Evolutionary conservation across 495 filamentous ascomycete genomes (phyloP).

Genomic region (Friedmanniomyces simplex): DNA sequence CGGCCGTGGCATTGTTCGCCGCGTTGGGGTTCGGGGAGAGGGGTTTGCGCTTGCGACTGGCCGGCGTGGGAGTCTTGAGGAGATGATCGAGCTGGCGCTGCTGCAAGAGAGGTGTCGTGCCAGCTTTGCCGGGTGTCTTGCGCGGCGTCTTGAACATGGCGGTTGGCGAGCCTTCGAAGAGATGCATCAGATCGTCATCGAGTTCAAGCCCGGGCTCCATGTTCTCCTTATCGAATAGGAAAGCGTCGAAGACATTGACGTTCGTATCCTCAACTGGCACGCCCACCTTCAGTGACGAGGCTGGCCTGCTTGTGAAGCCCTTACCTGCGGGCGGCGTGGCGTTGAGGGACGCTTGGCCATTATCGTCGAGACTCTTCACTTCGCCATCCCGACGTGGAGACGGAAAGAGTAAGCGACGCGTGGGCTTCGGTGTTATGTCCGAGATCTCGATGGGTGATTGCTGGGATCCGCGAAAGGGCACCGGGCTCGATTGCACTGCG

Average conservation of each 20-base stretch:
- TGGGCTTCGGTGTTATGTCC: slow-evolving; percentile 47
- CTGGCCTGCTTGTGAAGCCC: neutral
- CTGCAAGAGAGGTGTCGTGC: slow-evolving; percentile 8
- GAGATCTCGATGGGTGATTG: slow-evolving; percentile 55
- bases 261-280: slow-evolving; percentile 31
- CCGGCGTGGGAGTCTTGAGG: slow-evolving; percentile 15
- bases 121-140: slow-evolving; percentile 12
- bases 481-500: slow-evolving; percentile 63
- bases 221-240: slow-evolving; percentile 34
- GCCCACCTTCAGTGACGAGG: slow-evolving; percentile 41
- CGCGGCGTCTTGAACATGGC: slow-evolving; percentile 17
- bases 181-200: slow-evolving; percentile 22
- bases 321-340: slow-evolving; percentile 1
- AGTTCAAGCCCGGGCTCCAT: slow-evolving; percentile 22
- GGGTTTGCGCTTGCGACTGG: slow-evolving; percentile 16
- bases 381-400: slow-evolving; percentile 34
- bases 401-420: slow-evolving; percentile 68
- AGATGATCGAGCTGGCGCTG: slow-evolving; percentile 9
- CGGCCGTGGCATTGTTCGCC: neutral
- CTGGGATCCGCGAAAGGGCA: slow-evolving; percentile 51
- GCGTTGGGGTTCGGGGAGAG: slow-evolving; percentile 9
- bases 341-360: slow-evolving; percentile 7
- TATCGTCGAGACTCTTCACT: slow-evolving; percentile 29
- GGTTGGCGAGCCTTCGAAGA: slow-evolving; percentile 20
- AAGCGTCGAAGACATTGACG: slow-evolving; percentile 18